Base-by-base conservation (phyloP, 225 moss, liverwort and hornwort species). In the Bryoerythrophyllum caledonicum region DNA sequence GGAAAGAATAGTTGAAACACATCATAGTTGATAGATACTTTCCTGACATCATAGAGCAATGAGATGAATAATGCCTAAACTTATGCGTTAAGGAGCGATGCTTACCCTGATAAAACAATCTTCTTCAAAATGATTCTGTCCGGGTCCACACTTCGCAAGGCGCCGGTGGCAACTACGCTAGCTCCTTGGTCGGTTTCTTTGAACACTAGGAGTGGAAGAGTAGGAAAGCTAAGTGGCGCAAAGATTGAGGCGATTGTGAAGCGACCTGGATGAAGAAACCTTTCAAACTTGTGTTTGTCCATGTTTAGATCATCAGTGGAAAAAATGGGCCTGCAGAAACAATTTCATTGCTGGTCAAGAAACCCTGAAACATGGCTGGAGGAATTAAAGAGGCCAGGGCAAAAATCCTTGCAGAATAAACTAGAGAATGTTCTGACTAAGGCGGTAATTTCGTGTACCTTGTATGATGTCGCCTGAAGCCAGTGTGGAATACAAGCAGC, bases 271-370 rank as follows among this genome's bases (percentile, higher is more conserved):
- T 87, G 93, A 60, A 99, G 93, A 81, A 92, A 95, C 79, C 95
- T 87, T 78, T 99, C 99, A 76, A 93, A 95, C 79, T 99, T 99
- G 56, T 95, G 99, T 82, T 99, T 99, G 70, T 95, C 90, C 90
- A 93, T 82, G 60, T 95, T 99, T 30, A 93, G 64, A 79, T 91
- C 93, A 78, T 95, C 95, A 5, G 95, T 86, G 26, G 99, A 99
- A 64, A 99, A 99, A 65, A 95, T 81, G 30, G 99, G 93, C 76
- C 99, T 94, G 87, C 76, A 78, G 7, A 63, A 52, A 40, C 53
- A 73, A 60, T 32, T 14, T 46, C 16, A 76, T 27, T 19, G 43
- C 30, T 11, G 59, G 68, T 76, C 40, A 79, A 60, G 60, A 82
- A 37, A 34, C 48, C 51, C 43, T 38, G 38, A 38, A 40, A 71